Evolutionary conservation across 2,329 filamentous ascomycete species (phyloP).

Genomic region (Fusarium compactum): DNA sequence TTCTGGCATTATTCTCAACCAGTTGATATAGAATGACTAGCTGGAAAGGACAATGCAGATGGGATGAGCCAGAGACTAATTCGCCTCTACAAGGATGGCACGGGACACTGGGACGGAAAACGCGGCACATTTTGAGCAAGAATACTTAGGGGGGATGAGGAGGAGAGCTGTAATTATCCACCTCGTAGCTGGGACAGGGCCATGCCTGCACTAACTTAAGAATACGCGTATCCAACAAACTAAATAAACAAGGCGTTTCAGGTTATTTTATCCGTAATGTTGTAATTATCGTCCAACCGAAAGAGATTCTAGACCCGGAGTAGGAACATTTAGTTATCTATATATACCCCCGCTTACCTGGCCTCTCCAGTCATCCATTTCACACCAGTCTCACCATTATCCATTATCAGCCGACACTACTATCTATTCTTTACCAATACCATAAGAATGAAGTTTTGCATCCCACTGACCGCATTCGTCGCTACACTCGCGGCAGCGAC

Average conservation of each 20-base stretch:
- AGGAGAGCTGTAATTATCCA: neutral
- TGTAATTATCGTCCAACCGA: neutral
- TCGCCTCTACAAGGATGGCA: neutral
- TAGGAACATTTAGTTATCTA: neutral
- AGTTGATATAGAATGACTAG: neutral
- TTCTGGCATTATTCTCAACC: neutral
- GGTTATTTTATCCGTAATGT: neutral
- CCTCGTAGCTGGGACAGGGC: neutral
- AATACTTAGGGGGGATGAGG: neutral
- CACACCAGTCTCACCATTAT: neutral
- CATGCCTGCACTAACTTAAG: neutral
- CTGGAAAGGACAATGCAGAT: neutral
- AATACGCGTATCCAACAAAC: neutral
- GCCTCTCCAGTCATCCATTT: neutral
- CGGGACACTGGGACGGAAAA: neutral
- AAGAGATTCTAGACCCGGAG: neutral
- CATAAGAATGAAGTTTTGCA: neutral
- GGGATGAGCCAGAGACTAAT: neutral
- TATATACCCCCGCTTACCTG: neutral
- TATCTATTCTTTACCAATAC: neutral
- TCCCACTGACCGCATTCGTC: neutral
- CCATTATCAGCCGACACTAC: neutral
- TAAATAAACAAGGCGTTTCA: neutral
- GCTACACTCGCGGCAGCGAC: slow-evolving; percentile 41
- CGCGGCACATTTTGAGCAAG: neutral